phyloP scores from a whole-genome alignment of 192 early-diverging fungal genomes.

The Pilaira anomala region DNA sequence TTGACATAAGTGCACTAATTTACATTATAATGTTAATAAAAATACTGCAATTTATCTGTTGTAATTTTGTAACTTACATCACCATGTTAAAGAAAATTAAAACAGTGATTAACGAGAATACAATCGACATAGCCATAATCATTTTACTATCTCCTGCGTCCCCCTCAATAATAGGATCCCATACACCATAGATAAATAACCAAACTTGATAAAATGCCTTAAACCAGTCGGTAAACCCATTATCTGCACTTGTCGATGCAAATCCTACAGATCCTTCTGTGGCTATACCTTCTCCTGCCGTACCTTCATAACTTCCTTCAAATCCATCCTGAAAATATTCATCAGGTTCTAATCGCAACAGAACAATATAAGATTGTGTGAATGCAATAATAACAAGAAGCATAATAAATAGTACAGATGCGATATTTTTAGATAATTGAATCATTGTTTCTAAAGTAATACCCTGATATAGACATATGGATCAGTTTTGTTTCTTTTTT shows the following conservation, averaged over 20 bases:
- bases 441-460: constrained; percentile 15
- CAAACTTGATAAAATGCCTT: constrained; percentile 8
- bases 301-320: background rate
- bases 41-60: too few relatives aligned
- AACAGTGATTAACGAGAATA: constrained; percentile 14
- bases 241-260: background rate
- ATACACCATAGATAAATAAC: constrained; percentile 16
- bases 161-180: constrained; percentile 10
- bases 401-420: constrained; percentile 8
- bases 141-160: constrained; percentile 8
- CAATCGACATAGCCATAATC: background rate
- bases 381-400: constrained; percentile 15
- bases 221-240: background rate
- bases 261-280: background rate
- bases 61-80: constrained; percentile 14
- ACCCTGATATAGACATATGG: background rate
- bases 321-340: background rate
- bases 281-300: too few relatives aligned
- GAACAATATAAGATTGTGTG: constrained; percentile 5
- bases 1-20: constrained; percentile 21
- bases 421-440: constrained; percentile 6
- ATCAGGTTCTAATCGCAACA: background rate
- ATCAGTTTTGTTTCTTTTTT: background rate
- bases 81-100: constrained; percentile 20
- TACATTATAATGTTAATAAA: too few relatives aligned